These are phyloP conservation scores for Zygotorulaspora sp. DNA, from an alignment of 805 yeast species.

Conservation along the genomic window DNA sequence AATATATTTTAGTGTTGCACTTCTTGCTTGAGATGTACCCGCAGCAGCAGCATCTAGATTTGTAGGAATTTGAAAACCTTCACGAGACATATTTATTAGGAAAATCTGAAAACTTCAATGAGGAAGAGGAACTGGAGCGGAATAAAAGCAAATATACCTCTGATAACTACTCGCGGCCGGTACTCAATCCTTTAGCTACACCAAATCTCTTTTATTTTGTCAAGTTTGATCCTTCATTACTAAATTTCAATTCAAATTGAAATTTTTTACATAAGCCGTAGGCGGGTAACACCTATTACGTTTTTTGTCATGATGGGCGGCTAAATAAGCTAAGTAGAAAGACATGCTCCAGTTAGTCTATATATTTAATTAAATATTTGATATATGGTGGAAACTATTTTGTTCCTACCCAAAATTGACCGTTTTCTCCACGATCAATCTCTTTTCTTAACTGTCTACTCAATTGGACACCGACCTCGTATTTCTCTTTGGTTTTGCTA, in stretches of 20 bases:
- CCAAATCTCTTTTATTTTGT: neutral
- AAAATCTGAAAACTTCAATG: neutral
- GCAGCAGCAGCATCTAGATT: slow-evolving; percentile 84
- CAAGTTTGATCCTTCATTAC: neutral
- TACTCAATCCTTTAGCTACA: too few species aligned
- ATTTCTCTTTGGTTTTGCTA: slow-evolving; percentile 40
- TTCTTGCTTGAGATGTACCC: slow-evolving; percentile 61
- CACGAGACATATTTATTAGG: slow-evolving; percentile 49
- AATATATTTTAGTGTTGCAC: slow-evolving; percentile 84
- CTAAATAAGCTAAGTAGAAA: neutral
- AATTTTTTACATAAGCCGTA: slow-evolving; percentile 1
- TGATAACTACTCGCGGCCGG: too few species aligned
- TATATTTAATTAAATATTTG: too few species aligned
- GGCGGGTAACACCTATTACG: slow-evolving; percentile 1
- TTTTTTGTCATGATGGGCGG: neutral
- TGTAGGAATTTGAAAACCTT: slow-evolving; percentile 82
- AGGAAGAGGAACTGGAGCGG: neutral
- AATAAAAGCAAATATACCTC: too few species aligned
- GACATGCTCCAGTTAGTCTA: neutral
- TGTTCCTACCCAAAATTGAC: slow-evolving; percentile 35
- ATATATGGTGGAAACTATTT: too few species aligned
- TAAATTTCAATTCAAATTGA: neutral
- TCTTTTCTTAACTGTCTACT: slow-evolving; percentile 40
- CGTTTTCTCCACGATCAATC: slow-evolving; percentile 41
- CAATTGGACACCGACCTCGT: slow-evolving; percentile 40